These are phyloP conservation scores for Teratosphaeria nubilosa DNA, from an alignment of 2,329 filamentous ascomycete species.

Conservation along the genomic window DNA sequence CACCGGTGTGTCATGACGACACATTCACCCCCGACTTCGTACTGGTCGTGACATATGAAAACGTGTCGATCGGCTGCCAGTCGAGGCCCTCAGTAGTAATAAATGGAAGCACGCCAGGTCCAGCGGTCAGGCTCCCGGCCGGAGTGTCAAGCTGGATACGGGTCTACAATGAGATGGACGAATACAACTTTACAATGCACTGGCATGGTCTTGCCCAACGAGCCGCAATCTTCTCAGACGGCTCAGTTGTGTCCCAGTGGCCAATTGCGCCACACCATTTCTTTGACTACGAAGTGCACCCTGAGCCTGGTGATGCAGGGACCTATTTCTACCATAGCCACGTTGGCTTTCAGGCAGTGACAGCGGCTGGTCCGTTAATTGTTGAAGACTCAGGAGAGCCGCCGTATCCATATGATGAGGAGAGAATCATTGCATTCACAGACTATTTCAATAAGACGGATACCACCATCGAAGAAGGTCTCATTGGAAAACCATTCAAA, in stretches of 20 bases:
- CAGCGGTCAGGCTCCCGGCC: constrained; percentile 37
- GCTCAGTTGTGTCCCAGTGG: constrained; percentile 55
- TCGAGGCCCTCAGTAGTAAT: constrained; percentile 39
- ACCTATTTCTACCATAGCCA: constrained; percentile 63
- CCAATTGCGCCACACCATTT: constrained; percentile 51
- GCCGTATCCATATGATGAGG: constrained; percentile 54
- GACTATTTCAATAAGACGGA: constrained; percentile 52
- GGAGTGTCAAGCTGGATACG: constrained; percentile 44
- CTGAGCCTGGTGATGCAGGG: constrained; percentile 44
- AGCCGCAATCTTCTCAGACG: constrained; percentile 54
- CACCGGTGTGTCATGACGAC: constrained; percentile 10
- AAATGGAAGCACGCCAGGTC: constrained; percentile 46
- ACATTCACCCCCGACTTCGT: constrained; percentile 35
- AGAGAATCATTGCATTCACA: constrained; percentile 44
- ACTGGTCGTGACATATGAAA: constrained; percentile 35
- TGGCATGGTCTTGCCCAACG: constrained; percentile 57
- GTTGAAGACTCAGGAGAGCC: constrained; percentile 39
- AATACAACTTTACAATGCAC: constrained; percentile 51
- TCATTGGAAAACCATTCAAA: constrained; percentile 40
- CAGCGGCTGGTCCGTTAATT: constrained; percentile 48
- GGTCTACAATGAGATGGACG: constrained; percentile 48
- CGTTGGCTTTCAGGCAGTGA: constrained; percentile 51
- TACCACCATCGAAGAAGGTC: constrained; percentile 38
- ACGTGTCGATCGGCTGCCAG: constrained; percentile 38
- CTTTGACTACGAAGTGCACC: constrained; percentile 57